Percentiles rank a stretch among this genome's conserved stretches.
Conservation (phyloP, 768 basidiomycete genomes). For the Lactarius akahatsu region DNA sequence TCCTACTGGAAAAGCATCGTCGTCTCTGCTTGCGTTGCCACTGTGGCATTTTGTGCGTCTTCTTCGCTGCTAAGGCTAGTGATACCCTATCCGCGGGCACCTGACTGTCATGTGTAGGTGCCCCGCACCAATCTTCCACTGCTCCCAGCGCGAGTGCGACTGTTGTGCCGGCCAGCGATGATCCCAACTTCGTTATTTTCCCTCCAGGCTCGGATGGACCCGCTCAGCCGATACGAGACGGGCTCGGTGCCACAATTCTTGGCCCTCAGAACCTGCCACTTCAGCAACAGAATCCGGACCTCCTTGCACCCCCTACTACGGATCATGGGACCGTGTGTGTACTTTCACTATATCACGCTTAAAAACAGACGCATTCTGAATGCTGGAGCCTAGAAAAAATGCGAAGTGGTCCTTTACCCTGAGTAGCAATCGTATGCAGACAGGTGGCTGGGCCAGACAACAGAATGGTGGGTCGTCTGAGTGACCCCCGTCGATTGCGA, state of each 20-base stretch:
- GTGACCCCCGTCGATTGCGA: not conserved
- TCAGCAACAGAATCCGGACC: slow-evolving; percentile 56
- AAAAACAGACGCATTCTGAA: not conserved
- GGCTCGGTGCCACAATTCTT: slow-evolving; percentile 47
- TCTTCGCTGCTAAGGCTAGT: too few relatives aligned
- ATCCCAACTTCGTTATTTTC: slow-evolving; percentile 34
- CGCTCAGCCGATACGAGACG: slow-evolving; percentile 47
- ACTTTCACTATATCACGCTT: not conserved
- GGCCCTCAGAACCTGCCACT: slow-evolving; percentile 58
- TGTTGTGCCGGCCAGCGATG: slow-evolving; percentile 32
- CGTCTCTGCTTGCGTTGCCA: not conserved
- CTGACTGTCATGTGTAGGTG: not conserved
- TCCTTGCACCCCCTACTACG: slow-evolving; percentile 60
- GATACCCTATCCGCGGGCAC: too few relatives aligned
- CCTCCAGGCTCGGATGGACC: slow-evolving; percentile 26
- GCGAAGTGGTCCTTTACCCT: slow-evolving; percentile 58
- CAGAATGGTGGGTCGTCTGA: slow-evolving; percentile 43
- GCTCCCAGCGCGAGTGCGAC: slow-evolving; percentile 24
- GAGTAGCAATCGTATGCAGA: slow-evolving; percentile 55
- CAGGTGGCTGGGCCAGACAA: slow-evolving; percentile 60
- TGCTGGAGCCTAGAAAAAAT: slow-evolving; percentile 39
- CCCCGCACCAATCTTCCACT: not conserved
- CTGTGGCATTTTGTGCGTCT: not conserved
- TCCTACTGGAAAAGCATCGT: not conserved
- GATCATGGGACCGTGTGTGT: slow-evolving; percentile 52